Percentiles rank a stretch among this genome's conserved stretches.
phyloP scores from a whole-genome alignment of 108 stramenopile genomes.

The Skeletonema marinoi region DNA sequence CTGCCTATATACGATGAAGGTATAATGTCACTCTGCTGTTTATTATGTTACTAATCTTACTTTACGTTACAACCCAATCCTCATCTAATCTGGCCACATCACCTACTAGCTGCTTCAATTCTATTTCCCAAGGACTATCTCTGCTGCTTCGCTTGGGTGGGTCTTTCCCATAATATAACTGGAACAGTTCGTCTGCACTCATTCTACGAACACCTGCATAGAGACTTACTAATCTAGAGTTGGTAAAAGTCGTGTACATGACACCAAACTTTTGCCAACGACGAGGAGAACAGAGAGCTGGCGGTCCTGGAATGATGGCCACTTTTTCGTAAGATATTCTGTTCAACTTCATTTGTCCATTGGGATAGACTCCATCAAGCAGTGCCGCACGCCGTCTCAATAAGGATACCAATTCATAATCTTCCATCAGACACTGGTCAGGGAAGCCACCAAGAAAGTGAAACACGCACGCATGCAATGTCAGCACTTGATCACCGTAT shows the following conservation, averaged over 20 bases:
- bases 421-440: constrained; percentile 88
- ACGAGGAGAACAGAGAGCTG: constrained; percentile 72
- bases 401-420: constrained; percentile 80
- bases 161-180: constrained; percentile 40
- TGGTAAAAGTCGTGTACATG: constrained; percentile 57
- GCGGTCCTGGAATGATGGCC: constrained; percentile 51
- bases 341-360: not conserved
- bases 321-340: constrained; percentile 31
- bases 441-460: constrained; percentile 83
- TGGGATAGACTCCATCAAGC: not conserved
- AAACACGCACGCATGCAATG: constrained; percentile 73
- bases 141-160: constrained; percentile 13
- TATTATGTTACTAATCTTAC: too few relatives aligned
- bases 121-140: constrained; percentile 21
- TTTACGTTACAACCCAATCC: not conserved
- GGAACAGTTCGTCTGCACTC: constrained; percentile 53
- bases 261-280: constrained; percentile 87
- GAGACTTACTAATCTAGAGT: constrained; percentile 52
- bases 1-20: too few relatives aligned
- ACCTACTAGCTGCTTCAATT: not conserved
- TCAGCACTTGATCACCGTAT: constrained; percentile 86
- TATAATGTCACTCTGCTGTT: too few relatives aligned
- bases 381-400: constrained; percentile 62
- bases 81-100: not conserved
- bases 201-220: constrained; percentile 34